These are phyloP conservation scores for Rosellinia necatrix DNA, from an alignment of 2,329 filamentous ascomycete genomes.

Conservation along the genomic window DNA sequence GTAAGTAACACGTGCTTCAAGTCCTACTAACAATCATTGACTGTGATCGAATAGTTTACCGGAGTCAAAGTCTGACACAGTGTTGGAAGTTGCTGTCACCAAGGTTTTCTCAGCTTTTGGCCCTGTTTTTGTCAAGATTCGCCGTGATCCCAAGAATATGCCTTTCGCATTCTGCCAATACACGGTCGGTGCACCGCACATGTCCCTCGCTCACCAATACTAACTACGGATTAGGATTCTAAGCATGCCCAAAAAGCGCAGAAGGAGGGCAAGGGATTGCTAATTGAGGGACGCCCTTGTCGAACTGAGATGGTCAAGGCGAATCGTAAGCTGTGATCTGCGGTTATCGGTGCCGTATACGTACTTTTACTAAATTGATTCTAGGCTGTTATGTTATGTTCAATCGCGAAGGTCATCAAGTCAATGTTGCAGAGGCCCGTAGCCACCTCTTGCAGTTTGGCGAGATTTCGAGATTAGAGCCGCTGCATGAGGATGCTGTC, in stretches of 20 bases:
- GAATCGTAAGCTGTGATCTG: conserved; percentile 52
- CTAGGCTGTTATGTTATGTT: conserved; percentile 57
- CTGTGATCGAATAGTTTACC: conserved; percentile 50
- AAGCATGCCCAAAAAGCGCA: conserved; percentile 56
- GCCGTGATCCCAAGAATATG: conserved; percentile 61
- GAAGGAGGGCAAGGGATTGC: conserved; percentile 49
- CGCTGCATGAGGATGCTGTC: conserved; percentile 42
- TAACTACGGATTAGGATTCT: conserved; percentile 48
- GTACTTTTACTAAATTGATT: conserved; percentile 31
- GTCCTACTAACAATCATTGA: conserved; percentile 5
- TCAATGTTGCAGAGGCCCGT: conserved; percentile 51
- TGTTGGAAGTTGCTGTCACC: conserved; percentile 58
- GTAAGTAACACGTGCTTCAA: conserved; percentile 48
- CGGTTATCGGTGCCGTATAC: background rate
- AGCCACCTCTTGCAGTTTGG: conserved; percentile 51
- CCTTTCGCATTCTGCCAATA: conserved; percentile 69
- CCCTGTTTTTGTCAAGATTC: conserved; percentile 65
- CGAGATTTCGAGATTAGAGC: conserved; percentile 46
- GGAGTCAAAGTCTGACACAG: conserved; percentile 52
- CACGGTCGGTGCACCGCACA: conserved; percentile 51
- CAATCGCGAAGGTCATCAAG: conserved; percentile 42
- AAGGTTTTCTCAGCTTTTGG: conserved; percentile 59
- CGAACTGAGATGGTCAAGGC: conserved; percentile 65
- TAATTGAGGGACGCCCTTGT: conserved; percentile 61
- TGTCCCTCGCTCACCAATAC: conserved; percentile 2